These are phyloP conservation scores for Paulownia fortunei DNA, from an alignment of 257 asterid genomes.

Conservation along the genomic window DNA sequence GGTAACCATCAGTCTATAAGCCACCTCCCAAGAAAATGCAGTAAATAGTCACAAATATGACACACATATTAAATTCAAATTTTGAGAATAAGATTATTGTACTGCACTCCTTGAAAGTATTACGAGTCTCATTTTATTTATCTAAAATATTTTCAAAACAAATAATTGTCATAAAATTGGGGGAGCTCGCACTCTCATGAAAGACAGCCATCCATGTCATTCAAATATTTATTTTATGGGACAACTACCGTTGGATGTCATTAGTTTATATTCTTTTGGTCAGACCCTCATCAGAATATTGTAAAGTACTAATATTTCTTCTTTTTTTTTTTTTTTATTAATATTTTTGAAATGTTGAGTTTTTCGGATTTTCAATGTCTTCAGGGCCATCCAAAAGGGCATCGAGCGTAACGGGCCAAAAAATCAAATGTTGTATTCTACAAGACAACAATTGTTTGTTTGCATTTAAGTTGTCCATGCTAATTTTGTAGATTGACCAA, in stretches of 20 bases:
- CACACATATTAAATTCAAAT: too few species aligned
- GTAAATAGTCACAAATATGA: too few species aligned
- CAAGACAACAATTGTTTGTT: conserved; percentile 7
- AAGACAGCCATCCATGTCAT: not conserved
- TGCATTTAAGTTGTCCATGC: not conserved
- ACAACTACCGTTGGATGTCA: conserved; percentile 30
- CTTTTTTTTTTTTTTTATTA: not conserved
- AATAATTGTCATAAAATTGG: not conserved
- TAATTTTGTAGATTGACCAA: not conserved
- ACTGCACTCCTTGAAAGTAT: too few species aligned
- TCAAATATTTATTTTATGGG: conserved; percentile 21
- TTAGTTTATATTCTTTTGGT: conserved; percentile 13
- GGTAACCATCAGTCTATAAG: too few species aligned
- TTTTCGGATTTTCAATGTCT: not conserved
- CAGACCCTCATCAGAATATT: conserved; percentile 14
- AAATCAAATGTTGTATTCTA: not conserved
- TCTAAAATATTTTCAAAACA: not conserved
- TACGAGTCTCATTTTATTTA: not conserved
- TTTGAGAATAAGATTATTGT: too few species aligned
- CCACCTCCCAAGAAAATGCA: too few species aligned
- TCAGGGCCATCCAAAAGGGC: conserved; percentile 9
- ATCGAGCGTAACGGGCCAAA: conserved; percentile 20
- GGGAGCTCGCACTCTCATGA: conserved; percentile 24
- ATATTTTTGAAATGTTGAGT: not conserved
- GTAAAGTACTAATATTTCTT: not conserved